Percentiles rank a stretch among this genome's conserved stretches.
phyloP scores from a whole-genome alignment of 164 flowering plant species.

The Umbilicus rupestris region DNA sequence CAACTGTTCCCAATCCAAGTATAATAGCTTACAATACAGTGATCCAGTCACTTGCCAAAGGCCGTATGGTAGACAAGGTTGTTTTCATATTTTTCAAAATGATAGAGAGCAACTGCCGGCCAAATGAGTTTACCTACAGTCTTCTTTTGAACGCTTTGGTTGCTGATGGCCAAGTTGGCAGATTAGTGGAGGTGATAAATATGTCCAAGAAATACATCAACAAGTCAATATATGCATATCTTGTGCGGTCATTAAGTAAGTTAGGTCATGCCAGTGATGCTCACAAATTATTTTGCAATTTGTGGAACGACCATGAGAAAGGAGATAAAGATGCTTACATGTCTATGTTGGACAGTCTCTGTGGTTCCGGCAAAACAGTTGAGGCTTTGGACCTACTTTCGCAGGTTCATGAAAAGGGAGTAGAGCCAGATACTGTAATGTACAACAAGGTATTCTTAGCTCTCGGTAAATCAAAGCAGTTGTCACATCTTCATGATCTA shows the following conservation, averaged over 20 bases:
- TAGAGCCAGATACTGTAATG: slow-evolving; percentile 58
- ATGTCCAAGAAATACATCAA: slow-evolving; percentile 59
- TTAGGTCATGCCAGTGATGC: slow-evolving; percentile 87
- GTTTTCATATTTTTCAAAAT: slow-evolving; percentile 61
- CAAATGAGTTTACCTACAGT: slow-evolving; percentile 85
- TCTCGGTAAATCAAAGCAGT: slow-evolving; percentile 67
- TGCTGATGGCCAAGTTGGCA: slow-evolving; percentile 63
- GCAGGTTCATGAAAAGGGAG: slow-evolving; percentile 73
- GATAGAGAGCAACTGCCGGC: slow-evolving; percentile 67
- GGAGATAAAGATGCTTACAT: slow-evolving; percentile 78
- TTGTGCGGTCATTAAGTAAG: slow-evolving; percentile 63
- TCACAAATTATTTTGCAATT: slow-evolving; percentile 81
- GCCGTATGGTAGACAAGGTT: slow-evolving; percentile 57
- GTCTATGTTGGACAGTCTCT: slow-evolving; percentile 80
- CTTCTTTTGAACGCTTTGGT: slow-evolving; percentile 50
- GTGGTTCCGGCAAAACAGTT: slow-evolving; percentile 49
- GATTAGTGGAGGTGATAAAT: slow-evolving; percentile 59
- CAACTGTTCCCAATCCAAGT: slow-evolving; percentile 48
- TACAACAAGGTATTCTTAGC: slow-evolving; percentile 71
- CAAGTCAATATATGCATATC: slow-evolving; percentile 59
- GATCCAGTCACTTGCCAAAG: slow-evolving; percentile 61
- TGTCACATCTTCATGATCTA: slow-evolving; percentile 52
- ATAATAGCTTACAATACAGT: slow-evolving; percentile 70
- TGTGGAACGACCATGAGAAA: slow-evolving; percentile 70
- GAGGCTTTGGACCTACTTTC: slow-evolving; percentile 76